Evolutionary conservation across 2,329 filamentous ascomycete genomes (phyloP).

Genomic region (Aspergillus sojae): DNA sequence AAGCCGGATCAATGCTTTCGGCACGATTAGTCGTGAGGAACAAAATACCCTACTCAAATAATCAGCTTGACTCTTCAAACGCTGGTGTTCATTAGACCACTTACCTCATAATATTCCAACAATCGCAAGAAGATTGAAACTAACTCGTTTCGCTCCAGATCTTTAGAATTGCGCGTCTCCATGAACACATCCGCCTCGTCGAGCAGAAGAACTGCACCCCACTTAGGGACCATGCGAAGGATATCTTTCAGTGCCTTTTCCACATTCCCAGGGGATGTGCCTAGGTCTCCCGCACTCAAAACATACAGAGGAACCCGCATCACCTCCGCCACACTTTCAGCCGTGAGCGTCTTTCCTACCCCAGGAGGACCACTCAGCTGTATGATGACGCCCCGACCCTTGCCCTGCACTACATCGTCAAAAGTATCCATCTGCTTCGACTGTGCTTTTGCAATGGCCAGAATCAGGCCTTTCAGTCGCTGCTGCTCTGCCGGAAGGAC

Average conservation of each 20-base stretch:
- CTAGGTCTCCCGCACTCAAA: slow-evolving; percentile 54
- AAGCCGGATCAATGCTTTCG: slow-evolving; percentile 47
- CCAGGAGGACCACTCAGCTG: slow-evolving; percentile 56
- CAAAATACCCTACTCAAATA: slow-evolving; percentile 44
- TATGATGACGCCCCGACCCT: slow-evolving; percentile 56
- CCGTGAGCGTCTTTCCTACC: slow-evolving; percentile 58
- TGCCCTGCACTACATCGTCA: slow-evolving; percentile 56
- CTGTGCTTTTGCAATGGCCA: slow-evolving; percentile 51
- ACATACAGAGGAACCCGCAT: slow-evolving; percentile 55
- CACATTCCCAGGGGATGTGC: slow-evolving; percentile 45
- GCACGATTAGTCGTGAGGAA: slow-evolving; percentile 52
- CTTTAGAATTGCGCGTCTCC: slow-evolving; percentile 40
- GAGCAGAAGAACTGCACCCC: slow-evolving; percentile 56
- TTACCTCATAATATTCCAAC: slow-evolving; percentile 33
- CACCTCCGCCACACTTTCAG: slow-evolving; percentile 54
- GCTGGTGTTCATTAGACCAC: neutral
- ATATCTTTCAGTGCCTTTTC: slow-evolving; percentile 51
- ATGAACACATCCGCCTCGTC: slow-evolving; percentile 49
- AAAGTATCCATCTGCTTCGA: slow-evolving; percentile 42
- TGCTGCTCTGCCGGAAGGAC: slow-evolving; percentile 50
- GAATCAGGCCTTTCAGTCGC: slow-evolving; percentile 48
- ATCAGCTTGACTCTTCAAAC: neutral
- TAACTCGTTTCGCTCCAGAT: slow-evolving; percentile 50
- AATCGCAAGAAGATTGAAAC: slow-evolving; percentile 42
- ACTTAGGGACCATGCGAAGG: slow-evolving; percentile 52